These are phyloP conservation scores for Sporothrix variecibatus DNA, from an alignment of 2,329 filamentous ascomycete genomes.

Conservation along the genomic window DNA sequence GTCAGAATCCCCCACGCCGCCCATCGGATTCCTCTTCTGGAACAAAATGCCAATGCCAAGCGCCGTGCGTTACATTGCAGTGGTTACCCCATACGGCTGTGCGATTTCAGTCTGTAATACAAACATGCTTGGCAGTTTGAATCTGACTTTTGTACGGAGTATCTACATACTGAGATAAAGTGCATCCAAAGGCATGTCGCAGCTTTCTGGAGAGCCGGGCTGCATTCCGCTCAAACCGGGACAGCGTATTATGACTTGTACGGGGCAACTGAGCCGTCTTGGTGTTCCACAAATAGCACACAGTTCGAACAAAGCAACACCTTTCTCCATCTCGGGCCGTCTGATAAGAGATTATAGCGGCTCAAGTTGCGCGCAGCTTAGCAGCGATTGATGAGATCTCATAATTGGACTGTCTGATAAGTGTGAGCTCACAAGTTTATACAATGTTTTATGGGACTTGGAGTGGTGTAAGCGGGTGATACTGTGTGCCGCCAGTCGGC, in stretches of 20 bases:
- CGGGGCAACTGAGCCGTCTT: background rate
- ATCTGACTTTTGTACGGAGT: background rate
- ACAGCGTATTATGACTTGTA: background rate
- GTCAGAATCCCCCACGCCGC: background rate
- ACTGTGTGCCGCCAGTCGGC: background rate
- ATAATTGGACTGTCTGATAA: background rate
- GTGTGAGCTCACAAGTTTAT: too few species aligned
- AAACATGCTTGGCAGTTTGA: background rate
- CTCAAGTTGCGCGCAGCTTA: background rate
- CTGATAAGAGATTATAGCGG: background rate
- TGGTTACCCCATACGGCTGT: conserved; percentile 8
- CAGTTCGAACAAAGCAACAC: background rate
- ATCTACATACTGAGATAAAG: background rate
- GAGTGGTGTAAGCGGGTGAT: background rate
- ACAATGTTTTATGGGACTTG: background rate
- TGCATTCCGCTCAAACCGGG: background rate
- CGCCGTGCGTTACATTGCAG: conserved; percentile 10
- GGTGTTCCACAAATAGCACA: conserved; percentile 16
- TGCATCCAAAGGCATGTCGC: background rate
- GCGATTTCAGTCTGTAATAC: background rate
- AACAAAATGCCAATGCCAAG: conserved; percentile 17
- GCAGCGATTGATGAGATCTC: background rate
- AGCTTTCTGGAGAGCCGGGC: background rate
- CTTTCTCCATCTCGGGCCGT: background rate
- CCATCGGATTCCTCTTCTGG: background rate